phyloP scores from a whole-genome alignment of 116 monocot genomes.

The Dioscorea cayenensis region DNA sequence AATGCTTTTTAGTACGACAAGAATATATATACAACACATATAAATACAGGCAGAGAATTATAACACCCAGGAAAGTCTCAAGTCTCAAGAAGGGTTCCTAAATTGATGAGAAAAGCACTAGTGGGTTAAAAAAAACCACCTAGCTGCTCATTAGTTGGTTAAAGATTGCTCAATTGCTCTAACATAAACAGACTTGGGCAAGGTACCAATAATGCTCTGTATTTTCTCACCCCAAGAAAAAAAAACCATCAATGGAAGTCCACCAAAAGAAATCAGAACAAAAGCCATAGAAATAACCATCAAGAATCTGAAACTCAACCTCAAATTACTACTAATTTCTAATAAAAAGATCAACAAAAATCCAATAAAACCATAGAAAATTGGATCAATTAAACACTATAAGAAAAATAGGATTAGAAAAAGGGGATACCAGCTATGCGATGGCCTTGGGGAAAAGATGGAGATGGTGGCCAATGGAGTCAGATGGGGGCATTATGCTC shows the following conservation, averaged over 20 bases:
- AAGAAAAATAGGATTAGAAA: not conserved
- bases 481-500: constrained; percentile 39
- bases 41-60: no score
- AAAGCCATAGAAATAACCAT: no score
- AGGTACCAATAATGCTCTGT: constrained; percentile 64
- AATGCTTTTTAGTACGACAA: no score
- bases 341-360: not conserved
- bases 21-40: no score
- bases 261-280: no score
- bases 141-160: not conserved
- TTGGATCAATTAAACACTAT: not conserved
- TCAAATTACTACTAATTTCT: no score
- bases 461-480: constrained; percentile 64
- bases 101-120: no score
- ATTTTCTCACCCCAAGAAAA: constrained; percentile 30
- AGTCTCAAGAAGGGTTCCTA: no score
- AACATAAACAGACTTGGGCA: constrained; percentile 79
- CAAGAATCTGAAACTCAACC: no score
- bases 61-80: no score
- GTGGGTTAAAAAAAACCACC: no score
- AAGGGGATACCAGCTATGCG: constrained; percentile 61
- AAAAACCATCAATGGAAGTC: no score
- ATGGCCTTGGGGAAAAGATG: constrained; percentile 91
- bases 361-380: not conserved
- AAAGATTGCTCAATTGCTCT: constrained; percentile 57